Conservation (phyloP, 2,329 filamentous ascomycete species). For the Lasiodiplodia citricola region DNA sequence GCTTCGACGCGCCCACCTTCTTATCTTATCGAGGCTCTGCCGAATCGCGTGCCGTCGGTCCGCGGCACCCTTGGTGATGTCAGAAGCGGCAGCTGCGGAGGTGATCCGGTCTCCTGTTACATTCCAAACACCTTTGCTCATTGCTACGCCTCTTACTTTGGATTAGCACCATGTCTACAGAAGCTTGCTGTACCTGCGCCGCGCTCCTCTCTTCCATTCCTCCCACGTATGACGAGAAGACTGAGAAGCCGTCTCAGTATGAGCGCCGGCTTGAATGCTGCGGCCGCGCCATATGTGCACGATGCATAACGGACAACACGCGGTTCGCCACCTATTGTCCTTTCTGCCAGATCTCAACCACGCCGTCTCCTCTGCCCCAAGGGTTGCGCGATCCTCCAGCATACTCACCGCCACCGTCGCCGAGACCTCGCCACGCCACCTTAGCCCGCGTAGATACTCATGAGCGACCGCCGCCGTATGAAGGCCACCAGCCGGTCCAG, state of each 20-base stretch:
- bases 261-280: conserved; percentile 73
- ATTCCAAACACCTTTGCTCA: neutral
- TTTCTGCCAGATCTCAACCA: conserved; percentile 75
- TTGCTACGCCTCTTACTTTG: neutral
- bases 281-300: conserved; percentile 71
- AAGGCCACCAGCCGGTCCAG: conserved; percentile 39
- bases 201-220: conserved; percentile 62
- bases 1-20: neutral
- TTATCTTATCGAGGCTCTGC: neutral
- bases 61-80: conserved; percentile 17
- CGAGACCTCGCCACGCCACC: conserved; percentile 21
- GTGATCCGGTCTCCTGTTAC: conserved; percentile 6
- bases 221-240: conserved; percentile 58
- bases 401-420: conserved; percentile 57
- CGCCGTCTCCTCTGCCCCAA: conserved; percentile 65
- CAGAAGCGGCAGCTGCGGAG: conserved; percentile 17
- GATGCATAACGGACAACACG: conserved; percentile 71
- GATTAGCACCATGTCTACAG: conserved; percentile 34
- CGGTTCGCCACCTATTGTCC: conserved; percentile 72
- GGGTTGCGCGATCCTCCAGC: conserved; percentile 71
- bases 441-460: conserved; percentile 31
- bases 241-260: conserved; percentile 65
- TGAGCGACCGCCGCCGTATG: conserved; percentile 54
- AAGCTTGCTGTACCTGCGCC: conserved; percentile 74
- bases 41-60: neutral